phyloP scores from a whole-genome alignment of 2,329 filamentous ascomycete genomes.

The Rhinocladiella mackenziei region DNA sequence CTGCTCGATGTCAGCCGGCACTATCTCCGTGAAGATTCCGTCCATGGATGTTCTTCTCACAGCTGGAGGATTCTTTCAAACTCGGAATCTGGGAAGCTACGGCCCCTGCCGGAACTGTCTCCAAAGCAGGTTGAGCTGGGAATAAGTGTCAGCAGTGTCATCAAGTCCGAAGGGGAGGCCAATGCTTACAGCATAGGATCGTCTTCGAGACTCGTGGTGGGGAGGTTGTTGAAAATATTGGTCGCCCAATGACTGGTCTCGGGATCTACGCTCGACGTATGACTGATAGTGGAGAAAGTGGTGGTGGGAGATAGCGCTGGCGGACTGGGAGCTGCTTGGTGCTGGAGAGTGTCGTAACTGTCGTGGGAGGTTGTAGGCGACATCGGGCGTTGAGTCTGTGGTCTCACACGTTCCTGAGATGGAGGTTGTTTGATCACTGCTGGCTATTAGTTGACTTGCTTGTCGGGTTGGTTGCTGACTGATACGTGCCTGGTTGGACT shows the following conservation, averaged over 20 bases:
- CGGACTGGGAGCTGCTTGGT: conserved; percentile 21
- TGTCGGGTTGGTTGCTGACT: no score
- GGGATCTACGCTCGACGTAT: conserved; percentile 23
- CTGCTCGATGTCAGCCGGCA: conserved; percentile 8
- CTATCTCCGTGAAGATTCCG: no score
- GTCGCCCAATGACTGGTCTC: conserved; percentile 41
- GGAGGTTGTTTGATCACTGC: conserved; percentile 18
- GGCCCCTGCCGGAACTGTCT: conserved; percentile 6
- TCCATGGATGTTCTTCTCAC: conserved; percentile 10
- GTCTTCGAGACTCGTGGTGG: conserved; percentile 23
- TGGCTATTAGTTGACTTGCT: conserved; percentile 3
- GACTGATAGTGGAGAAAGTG: conserved; percentile 28
- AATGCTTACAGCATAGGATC: conserved; percentile 19
- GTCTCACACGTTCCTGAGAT: conserved; percentile 22
- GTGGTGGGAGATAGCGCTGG: conserved; percentile 23
- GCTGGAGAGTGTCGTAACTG: conserved; percentile 21
- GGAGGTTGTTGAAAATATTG: conserved; percentile 35
- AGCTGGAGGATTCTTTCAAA: conserved; percentile 22
- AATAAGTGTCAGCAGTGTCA: neutral
- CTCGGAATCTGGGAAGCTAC: conserved; percentile 14
- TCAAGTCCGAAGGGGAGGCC: neutral
- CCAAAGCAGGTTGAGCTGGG: conserved; percentile 19
- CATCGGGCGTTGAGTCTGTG: conserved; percentile 17
- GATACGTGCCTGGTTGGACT: conserved; percentile 13
- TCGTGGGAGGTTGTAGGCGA: conserved; percentile 25